These are phyloP conservation scores for Ophiostoma himal-ulmi DNA, from an alignment of 2,329 filamentous ascomycete genomes.

Conservation along the genomic window DNA sequence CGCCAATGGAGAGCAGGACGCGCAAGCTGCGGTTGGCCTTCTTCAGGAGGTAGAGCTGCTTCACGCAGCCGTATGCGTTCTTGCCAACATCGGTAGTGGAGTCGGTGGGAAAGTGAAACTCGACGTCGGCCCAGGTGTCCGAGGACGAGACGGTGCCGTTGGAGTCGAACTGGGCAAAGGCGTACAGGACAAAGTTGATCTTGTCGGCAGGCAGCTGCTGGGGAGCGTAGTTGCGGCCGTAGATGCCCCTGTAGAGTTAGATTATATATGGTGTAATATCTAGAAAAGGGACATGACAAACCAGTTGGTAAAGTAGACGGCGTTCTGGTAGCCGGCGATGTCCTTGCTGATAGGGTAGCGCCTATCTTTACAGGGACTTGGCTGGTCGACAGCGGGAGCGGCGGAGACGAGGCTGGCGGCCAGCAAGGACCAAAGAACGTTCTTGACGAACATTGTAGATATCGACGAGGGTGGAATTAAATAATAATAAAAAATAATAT, in stretches of 20 bases:
- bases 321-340: slow-evolving; percentile 37
- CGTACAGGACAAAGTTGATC: slow-evolving; percentile 71
- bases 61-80: slow-evolving; percentile 75
- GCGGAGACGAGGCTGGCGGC: neutral
- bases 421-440: slow-evolving; percentile 12
- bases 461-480: neutral
- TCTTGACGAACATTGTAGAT: slow-evolving; percentile 12
- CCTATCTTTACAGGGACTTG: neutral
- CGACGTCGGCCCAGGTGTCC: slow-evolving; percentile 62
- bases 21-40: slow-evolving; percentile 72
- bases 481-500: neutral
- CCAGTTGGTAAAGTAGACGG: slow-evolving; percentile 48
- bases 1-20: slow-evolving; percentile 72
- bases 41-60: slow-evolving; percentile 74
- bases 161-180: slow-evolving; percentile 69
- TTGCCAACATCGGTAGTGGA: slow-evolving; percentile 59
- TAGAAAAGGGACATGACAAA: slow-evolving; percentile 27
- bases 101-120: slow-evolving; percentile 68
- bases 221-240: slow-evolving; percentile 66
- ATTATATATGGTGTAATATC: neutral
- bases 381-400: neutral
- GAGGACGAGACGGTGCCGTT: slow-evolving; percentile 69
- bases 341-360: neutral
- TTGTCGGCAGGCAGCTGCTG: slow-evolving; percentile 62
- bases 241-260: slow-evolving; percentile 61